phyloP scores from a whole-genome alignment of 495 filamentous ascomycete species.

The Cudoniella acicularis region DNA sequence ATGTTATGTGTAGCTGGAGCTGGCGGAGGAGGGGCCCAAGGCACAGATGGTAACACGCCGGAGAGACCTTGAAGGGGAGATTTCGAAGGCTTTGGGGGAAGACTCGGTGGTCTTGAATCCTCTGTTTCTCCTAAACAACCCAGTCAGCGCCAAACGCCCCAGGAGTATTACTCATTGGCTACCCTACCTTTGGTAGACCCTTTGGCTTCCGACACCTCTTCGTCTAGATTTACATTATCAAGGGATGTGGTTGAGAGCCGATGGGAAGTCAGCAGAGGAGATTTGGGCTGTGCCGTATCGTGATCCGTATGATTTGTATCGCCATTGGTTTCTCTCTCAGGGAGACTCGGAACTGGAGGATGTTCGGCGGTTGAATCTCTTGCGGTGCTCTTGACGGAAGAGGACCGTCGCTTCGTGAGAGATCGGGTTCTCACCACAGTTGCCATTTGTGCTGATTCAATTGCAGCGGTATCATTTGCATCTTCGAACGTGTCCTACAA shows the following conservation, averaged over 20 bases:
- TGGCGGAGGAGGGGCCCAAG: slow-evolving; percentile 45
- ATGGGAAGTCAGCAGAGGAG: slow-evolving; percentile 55
- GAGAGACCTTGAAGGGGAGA: slow-evolving; percentile 43
- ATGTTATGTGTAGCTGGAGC: slow-evolving; percentile 33
- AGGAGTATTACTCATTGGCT: too few species aligned
- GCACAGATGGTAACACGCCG: slow-evolving; percentile 46
- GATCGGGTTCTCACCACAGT: slow-evolving; percentile 40
- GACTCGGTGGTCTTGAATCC: slow-evolving; percentile 9
- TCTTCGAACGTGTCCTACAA: slow-evolving; percentile 75
- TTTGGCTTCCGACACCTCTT: slow-evolving; percentile 35
- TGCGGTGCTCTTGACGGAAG: slow-evolving; percentile 40
- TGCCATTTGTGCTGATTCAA: slow-evolving; percentile 32
- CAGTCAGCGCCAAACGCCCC: too few species aligned
- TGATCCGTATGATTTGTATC: slow-evolving; percentile 15
- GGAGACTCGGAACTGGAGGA: slow-evolving; percentile 26
- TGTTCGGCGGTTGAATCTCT: slow-evolving; percentile 22
- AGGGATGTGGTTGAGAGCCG: slow-evolving; percentile 62
- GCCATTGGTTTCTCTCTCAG: slow-evolving; percentile 23
- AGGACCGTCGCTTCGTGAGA: slow-evolving; percentile 23
- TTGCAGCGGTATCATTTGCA: slow-evolving; percentile 53
- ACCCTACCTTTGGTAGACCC: slow-evolving; percentile 21
- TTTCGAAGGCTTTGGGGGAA: slow-evolving; percentile 14
- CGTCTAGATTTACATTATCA: slow-evolving; percentile 67
- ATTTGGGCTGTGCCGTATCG: slow-evolving; percentile 39
- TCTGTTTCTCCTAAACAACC: slow-evolving; percentile 16